phyloP scores from a whole-genome alignment of 2,329 filamentous ascomycete species.

The Fusarium sp. region DNA sequence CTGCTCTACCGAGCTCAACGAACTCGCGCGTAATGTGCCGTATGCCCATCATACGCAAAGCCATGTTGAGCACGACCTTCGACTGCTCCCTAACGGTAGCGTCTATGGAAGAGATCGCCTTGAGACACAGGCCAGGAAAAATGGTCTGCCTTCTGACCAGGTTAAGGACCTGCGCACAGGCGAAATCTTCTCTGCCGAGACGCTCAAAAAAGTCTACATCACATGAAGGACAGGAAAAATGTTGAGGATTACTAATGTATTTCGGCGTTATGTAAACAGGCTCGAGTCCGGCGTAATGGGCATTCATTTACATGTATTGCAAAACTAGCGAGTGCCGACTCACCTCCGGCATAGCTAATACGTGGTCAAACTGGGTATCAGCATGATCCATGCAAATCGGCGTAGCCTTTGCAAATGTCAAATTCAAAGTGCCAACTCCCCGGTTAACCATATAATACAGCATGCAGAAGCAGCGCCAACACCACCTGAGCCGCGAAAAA shows the following conservation, averaged over 20 bases:
- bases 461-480: slow-evolving; percentile 36
- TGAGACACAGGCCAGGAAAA: slow-evolving; percentile 79
- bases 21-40: slow-evolving; percentile 85
- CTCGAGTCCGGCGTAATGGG: background rate
- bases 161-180: slow-evolving; percentile 84
- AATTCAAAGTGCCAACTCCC: slow-evolving; percentile 36
- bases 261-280: background rate
- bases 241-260: background rate
- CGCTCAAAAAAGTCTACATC: slow-evolving; percentile 90
- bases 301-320: slow-evolving; percentile 5
- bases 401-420: slow-evolving; percentile 13
- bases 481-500: slow-evolving; percentile 26
- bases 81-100: slow-evolving; percentile 86
- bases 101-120: slow-evolving; percentile 83
- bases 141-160: slow-evolving; percentile 70
- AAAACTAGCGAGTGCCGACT: background rate
- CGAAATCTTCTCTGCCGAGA: slow-evolving; percentile 67
- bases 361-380: background rate
- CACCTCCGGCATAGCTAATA: background rate
- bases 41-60: slow-evolving; percentile 97
- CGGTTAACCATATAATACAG: slow-evolving; percentile 40
- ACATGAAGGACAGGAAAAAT: slow-evolving; percentile 59
- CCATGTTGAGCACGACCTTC: slow-evolving; percentile 85
- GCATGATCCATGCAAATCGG: background rate
- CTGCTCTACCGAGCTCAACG: slow-evolving; percentile 93